phyloP scores from a whole-genome alignment of 2,329 filamentous ascomycete genomes.

The Colletotrichum destructivum region DNA sequence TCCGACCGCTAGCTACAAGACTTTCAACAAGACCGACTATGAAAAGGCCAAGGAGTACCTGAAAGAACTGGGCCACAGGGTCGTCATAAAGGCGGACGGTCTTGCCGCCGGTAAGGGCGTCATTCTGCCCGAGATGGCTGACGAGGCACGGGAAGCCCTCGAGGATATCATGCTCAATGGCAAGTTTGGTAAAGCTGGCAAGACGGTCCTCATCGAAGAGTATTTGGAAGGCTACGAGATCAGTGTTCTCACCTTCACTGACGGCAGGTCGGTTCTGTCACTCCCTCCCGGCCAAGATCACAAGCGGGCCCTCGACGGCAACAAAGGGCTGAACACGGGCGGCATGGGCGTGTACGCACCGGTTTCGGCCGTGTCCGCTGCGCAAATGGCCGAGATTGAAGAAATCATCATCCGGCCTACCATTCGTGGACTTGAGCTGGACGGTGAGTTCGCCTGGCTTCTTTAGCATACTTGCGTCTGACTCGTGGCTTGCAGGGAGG shows the following conservation, averaged over 20 bases:
- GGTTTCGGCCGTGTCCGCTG: slow-evolving; percentile 83
- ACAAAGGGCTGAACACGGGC: slow-evolving; percentile 92
- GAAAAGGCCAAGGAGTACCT: slow-evolving; percentile 82
- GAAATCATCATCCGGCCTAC: slow-evolving; percentile 89
- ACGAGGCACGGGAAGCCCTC: slow-evolving; percentile 86
- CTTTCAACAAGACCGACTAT: slow-evolving; percentile 79
- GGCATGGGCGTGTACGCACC: slow-evolving; percentile 98
- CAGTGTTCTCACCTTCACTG: slow-evolving; percentile 91
- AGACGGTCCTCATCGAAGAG: slow-evolving; percentile 96
- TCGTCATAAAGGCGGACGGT: slow-evolving; percentile 95
- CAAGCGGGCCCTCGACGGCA: slow-evolving; percentile 93
- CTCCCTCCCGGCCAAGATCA: slow-evolving; percentile 96
- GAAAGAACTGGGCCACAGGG: slow-evolving; percentile 76
- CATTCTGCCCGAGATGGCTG: slow-evolving; percentile 85
- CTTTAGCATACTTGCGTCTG: not conserved
- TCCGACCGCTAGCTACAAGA: slow-evolving; percentile 91
- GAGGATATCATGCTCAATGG: slow-evolving; percentile 92
- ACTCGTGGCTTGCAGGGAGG: slow-evolving; percentile 20
- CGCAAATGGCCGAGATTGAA: slow-evolving; percentile 84
- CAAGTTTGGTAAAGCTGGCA: slow-evolving; percentile 88
- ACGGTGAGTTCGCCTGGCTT: not conserved
- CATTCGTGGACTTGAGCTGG: slow-evolving; percentile 71
- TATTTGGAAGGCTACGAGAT: slow-evolving; percentile 93
- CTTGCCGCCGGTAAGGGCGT: slow-evolving; percentile 97
- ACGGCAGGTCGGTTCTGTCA: slow-evolving; percentile 87